Evolutionary conservation across 2,329 filamentous ascomycete species (phyloP), one percentile per base, ranked within the genome.

Genomic region (Fusarium globosum): DNA sequence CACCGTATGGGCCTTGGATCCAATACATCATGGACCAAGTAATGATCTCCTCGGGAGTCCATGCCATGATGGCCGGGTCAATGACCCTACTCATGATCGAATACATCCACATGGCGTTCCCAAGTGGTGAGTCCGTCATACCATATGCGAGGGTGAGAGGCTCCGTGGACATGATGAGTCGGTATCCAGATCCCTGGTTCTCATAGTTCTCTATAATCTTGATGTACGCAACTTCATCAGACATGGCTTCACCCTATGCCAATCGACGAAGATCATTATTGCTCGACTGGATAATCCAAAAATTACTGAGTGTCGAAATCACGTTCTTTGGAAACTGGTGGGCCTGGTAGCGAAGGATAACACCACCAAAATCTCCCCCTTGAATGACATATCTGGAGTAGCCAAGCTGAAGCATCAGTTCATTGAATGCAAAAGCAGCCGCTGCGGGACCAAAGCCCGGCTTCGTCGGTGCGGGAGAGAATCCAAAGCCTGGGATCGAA

Each of bases 11-110:
- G 4, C 56, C 56, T 23, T 59, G 56, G 2, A 59, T 59, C 23
- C 45, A 59, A 23, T 59, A 59, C 35, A 59, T 59, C 56, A 59
- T 38, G 6, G 56, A 52, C 56, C 56, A 59, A 13, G 56, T 59
- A 15, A 59, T 59, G 9, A 59, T 59, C 14, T 52, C 56, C 10
- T 39, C 43, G 1, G 56, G 35, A 12, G 35, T 52, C 56, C 56
- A 59, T 6, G 33, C 14, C 33, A 15, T 59, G n/a, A 59, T 23
- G 13, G 14, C 10, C 1, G 56, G 56, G 10, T 59, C 56, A 11
- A 59, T 38, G 21, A 52, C 23, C 12, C 21, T 39, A 2, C 9
- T 35, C 56, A 59, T 59, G 1, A 39, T 11, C 7, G 56, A 38
- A 7, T 59, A 59, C 26, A 59, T 52, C 56, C 56, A 59, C 56